A percentile compares a stretch with the other conserved stretches of the same genome.
phyloP scores from a whole-genome alignment of 2,329 filamentous ascomycete species.

The Aureobasidium sp. region DNA sequence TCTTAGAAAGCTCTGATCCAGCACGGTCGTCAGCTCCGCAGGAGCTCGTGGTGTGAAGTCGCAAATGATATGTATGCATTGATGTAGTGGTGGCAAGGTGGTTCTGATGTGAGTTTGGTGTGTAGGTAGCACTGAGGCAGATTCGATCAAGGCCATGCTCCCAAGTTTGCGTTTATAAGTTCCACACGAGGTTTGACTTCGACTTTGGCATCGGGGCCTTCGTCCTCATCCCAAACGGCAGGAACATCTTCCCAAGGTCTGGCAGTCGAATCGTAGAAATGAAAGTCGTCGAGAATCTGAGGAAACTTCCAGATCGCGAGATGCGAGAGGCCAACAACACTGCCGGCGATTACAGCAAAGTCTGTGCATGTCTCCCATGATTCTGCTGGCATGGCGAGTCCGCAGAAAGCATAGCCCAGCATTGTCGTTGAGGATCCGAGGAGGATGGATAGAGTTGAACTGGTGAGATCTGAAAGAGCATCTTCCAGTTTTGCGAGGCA shows the following conservation, averaged over 20 bases:
- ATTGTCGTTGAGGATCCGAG: constrained; percentile 4
- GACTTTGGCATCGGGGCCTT: not conserved
- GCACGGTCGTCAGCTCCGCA: not conserved
- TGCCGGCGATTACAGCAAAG: constrained; percentile 2
- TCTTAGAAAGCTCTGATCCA: not conserved
- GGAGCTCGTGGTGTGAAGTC: not conserved
- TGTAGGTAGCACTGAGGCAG: not conserved
- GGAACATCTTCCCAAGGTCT: not conserved
- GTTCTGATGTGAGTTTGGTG: too few relatives aligned
- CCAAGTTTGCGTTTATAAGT: not conserved
- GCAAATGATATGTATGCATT: not conserved
- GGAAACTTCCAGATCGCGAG: constrained; percentile 9
- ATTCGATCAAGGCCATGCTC: not conserved
- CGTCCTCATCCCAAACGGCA: not conserved
- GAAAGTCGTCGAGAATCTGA: not conserved
- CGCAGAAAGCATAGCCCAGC: constrained; percentile 1
- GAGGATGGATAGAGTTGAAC: constrained; percentile 7
- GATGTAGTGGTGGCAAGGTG: not conserved
- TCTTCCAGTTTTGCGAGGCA: constrained; percentile 1
- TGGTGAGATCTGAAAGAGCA: not conserved
- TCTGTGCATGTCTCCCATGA: constrained; percentile 8
- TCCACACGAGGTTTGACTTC: constrained; percentile 4
- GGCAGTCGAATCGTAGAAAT: not conserved
- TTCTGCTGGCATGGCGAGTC: not conserved
- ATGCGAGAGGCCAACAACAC: constrained; percentile 3